Conservation (phyloP, 495 filamentous ascomycete genomes). For the Mytilinidion resinicola region DNA sequence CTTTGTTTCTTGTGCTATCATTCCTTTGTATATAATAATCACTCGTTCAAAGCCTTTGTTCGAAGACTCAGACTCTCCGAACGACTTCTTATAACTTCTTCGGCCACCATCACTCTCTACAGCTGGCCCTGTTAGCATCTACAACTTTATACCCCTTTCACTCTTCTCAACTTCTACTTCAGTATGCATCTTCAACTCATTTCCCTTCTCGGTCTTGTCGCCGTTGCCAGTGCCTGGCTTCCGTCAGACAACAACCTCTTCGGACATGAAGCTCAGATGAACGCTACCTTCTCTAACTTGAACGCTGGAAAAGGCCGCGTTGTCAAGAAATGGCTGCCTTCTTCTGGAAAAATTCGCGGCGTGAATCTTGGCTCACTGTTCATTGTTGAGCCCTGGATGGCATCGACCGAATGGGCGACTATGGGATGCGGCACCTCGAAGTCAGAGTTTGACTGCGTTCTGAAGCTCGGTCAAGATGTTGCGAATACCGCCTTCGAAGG, state of each 20-base stretch:
- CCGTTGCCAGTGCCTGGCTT: conserved; percentile 19
- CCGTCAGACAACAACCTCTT: conserved; percentile 15
- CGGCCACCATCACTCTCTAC: too few relatives aligned
- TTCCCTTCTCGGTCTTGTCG: conserved; percentile 2
- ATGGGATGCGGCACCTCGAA: conserved; percentile 50
- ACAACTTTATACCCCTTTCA: too few relatives aligned
- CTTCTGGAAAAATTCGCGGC: conserved; percentile 48
- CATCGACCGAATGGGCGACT: conserved; percentile 41
- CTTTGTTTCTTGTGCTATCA: too few relatives aligned
- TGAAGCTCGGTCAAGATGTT: conserved; percentile 45
- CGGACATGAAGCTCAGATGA: conserved; percentile 1
- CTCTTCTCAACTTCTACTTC: neutral
- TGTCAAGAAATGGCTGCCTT: conserved; percentile 31
- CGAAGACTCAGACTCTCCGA: too few relatives aligned
- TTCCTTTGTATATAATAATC: too few relatives aligned
- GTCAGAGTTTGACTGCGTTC: conserved; percentile 55
- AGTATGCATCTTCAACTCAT: conserved; percentile 10
- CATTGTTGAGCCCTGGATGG: conserved; percentile 57
- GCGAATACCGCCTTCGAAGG: conserved; percentile 49
- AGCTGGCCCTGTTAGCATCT: too few relatives aligned
- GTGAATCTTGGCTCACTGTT: conserved; percentile 58
- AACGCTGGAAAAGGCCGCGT: conserved; percentile 11
- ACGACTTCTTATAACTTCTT: too few relatives aligned
- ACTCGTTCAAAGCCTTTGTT: too few relatives aligned
- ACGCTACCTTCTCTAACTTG: neutral